Base-by-base conservation (phyloP, 306 rosid genomes). In the Macrotyloma uniflorum region DNA sequence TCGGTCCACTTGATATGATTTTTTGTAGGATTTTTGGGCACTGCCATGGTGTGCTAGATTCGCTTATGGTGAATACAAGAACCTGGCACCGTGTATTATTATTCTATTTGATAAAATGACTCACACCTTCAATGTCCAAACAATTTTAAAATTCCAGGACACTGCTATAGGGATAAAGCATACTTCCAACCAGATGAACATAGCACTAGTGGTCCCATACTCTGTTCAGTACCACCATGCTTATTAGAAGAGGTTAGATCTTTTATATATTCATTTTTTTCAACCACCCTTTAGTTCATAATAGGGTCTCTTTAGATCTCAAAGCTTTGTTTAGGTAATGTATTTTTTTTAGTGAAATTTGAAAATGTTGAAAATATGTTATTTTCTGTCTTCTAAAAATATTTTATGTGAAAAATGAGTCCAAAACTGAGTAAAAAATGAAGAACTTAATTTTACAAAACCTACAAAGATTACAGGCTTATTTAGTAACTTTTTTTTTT, bases 51-150 rank as follows among this genome's bases (percentile, higher is more conserved):
- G 42, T 16, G 14, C 58, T 15, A 59, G 46, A 26, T 62, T 63
- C 62, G 11, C 38, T 12, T 30, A 19, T 28, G 68, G 58, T 53
- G 57, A 24, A 54, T 28, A 42, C 28, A 36, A 9, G 35, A 42
- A 54, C 51, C 53, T 53, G 15, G 67, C 53, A 14, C 33, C 46
- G 46, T 42, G 30, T 59, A n/a, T n/a, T 61, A 43, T n/a, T 61
- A 43, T 75, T 61, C 35, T 45, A 61, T 28, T 43, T 61, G 47
- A 43, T 43, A 43, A n/a, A 43, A 67, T 24, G 72, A 67, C 55
- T 6, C 22, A 6, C 38, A 4, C 12, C n/a, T 53, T 40, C 53
- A 51, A 40, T 42, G 54, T 42, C 54, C 23, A 67, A 40, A 67
- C 9, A 14, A 3, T 40, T 66, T 66, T 19, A 40, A 13, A 40